Base-by-base conservation (phyloP, 2,329 filamentous ascomycete species). In the Daldinia eschscholtzii region DNA sequence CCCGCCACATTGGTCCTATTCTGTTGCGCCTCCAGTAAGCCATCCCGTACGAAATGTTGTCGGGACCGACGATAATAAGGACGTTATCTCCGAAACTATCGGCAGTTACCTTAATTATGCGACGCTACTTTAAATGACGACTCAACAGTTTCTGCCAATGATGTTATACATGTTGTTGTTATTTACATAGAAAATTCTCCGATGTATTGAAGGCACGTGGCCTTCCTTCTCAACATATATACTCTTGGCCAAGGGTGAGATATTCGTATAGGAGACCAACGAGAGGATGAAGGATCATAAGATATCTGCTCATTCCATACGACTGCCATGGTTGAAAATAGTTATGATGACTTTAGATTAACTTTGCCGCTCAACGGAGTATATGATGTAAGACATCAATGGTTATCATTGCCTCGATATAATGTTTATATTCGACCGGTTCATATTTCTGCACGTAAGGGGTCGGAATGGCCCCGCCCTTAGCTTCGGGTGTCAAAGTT, bases 11-110 rank as follows among this genome's bases (percentile, higher is more conserved):
- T 2, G 2, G 13, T 18, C 46, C 46, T 30, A 33, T 30, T 52
- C 26, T 6, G 7, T 35, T 10, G 15, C 46, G 13, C 15, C 46
- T 52, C 46, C 13, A 48, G 26, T 48, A 26, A 48, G 12, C 44
- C 23, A 28, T 48, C 26, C 26, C 15, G 26, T 52, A 23, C 5
- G 52, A 10, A 23, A 10, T 13, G 5, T 37, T 39, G 18, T 57
- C 55, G 55, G 55, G 55, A 57, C 55, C 55, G 55, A 57, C 44
- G 26, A 42, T 5, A 7, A 5, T 13, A 30, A 30, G 23, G 26
- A 30, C 26, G 20, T 42, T 44, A 57, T 57, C 55, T 30, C 53
- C 37, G 53, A 57, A 42, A 57, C 20, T 41, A 10, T 57, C 33
- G 33, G 52, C 18, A 37, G 52, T 37, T 55, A 23, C 4, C 4